Conservation (phyloP, 176 grass and related monocot species). For the Alopecurus myosuroides region DNA sequence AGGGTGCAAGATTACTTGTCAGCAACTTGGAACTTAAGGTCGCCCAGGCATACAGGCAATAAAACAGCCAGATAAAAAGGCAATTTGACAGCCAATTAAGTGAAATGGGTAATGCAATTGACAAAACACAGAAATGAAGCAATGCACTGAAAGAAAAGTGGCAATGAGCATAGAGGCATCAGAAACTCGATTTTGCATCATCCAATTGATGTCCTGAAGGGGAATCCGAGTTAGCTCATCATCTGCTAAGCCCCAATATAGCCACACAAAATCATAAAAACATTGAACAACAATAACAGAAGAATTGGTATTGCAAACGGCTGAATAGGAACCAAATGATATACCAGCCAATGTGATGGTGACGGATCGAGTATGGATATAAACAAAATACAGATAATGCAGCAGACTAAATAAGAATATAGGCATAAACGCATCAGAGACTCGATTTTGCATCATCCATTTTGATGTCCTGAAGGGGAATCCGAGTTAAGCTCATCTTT, state of each 20-base stretch:
- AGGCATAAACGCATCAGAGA: conserved; percentile 63
- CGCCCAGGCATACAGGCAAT: not conserved
- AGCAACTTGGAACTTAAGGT: not conserved
- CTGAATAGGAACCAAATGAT: not conserved
- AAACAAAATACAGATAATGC: not conserved
- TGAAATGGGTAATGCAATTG: not conserved
- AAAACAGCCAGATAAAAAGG: not conserved
- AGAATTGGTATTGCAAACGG: not conserved
- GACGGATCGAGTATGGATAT: not conserved
- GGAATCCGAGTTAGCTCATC: conserved; percentile 94
- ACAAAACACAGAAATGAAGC: not conserved
- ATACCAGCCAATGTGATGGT: not conserved
- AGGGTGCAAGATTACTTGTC: not conserved
- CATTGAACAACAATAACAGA: not conserved
- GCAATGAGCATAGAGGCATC: conserved; percentile 36
- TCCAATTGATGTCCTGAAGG: conserved; percentile 91
- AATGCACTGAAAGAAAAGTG: not conserved
- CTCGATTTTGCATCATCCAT: conserved; percentile 83
- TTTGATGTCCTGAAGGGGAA: conserved; percentile 99
- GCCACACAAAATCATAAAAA: not conserved
- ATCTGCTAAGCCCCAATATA: conserved; percentile 29
- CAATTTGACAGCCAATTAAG: not conserved
- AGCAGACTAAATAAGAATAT: not conserved
- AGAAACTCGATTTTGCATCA: conserved; percentile 91
- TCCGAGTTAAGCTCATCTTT: conserved; percentile 88